Conservation (phyloP, 805 yeast genomes). For the Zygoascus tannicola region DNA sequence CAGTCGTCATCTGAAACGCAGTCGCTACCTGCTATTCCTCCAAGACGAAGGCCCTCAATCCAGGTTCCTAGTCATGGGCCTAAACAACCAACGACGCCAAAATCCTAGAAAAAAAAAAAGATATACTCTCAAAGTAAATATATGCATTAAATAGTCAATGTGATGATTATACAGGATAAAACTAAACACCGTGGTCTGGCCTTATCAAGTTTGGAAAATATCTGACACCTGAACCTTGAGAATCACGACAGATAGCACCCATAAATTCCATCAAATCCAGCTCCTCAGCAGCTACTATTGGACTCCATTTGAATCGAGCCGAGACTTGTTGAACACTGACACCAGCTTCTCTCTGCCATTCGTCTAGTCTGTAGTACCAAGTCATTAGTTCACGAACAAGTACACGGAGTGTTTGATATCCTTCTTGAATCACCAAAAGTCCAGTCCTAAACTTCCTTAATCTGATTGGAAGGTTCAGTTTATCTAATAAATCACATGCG, state of each 20-base stretch:
- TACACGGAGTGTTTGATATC: slow-evolving; percentile 28
- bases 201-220: slow-evolving; percentile 43
- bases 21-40: neutral
- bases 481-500: slow-evolving; percentile 50
- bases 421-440: slow-evolving; percentile 34
- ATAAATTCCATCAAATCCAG: slow-evolving; percentile 46
- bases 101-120: too few species aligned
- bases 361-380: slow-evolving; percentile 18
- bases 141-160: neutral
- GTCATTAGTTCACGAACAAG: slow-evolving; percentile 30
- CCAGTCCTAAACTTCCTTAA: slow-evolving; percentile 33
- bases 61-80: neutral
- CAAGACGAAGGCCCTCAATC: neutral
- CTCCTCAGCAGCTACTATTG: slow-evolving; percentile 56
- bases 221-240: slow-evolving; percentile 54
- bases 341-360: slow-evolving; percentile 24
- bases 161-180: too few species aligned
- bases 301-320: slow-evolving; percentile 51
- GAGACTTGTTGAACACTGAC: slow-evolving; percentile 36
- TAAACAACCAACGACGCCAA: too few species aligned
- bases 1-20: neutral
- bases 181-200: neutral
- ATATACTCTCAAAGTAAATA: too few species aligned
- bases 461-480: slow-evolving; percentile 48
- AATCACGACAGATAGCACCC: slow-evolving; percentile 57